phyloP scores from a whole-genome alignment of 805 yeast species.

The Clavispora carvajalis region DNA sequence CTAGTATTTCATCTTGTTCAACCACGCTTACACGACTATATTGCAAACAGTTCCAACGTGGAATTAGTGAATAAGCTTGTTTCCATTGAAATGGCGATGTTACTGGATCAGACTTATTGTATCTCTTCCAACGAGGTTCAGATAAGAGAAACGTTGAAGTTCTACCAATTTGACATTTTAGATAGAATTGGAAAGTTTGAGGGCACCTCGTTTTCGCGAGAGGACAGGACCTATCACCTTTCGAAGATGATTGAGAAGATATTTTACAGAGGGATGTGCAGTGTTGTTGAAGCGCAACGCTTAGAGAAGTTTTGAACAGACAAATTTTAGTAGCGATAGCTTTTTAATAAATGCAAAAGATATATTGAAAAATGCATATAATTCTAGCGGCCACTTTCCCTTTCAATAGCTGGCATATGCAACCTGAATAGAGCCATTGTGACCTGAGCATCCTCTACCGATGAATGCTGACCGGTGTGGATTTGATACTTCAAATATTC shows the following conservation, averaged over 20 bases:
- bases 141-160: not conserved
- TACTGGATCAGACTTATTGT: not conserved
- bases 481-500: conserved; percentile 56
- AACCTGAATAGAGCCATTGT: conserved; percentile 75
- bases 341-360: not conserved
- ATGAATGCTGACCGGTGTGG: conserved; percentile 74
- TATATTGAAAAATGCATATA: not conserved
- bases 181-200: not conserved
- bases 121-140: not conserved
- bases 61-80: not conserved
- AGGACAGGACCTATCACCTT: not conserved
- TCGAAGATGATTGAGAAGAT: conserved; percentile 19
- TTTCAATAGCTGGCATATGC: conserved; percentile 59
- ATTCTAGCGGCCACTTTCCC: conserved; percentile 4
- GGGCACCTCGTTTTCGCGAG: not conserved
- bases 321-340: no score
- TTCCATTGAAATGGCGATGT: not conserved
- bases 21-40: not conserved
- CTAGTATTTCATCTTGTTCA: not conserved
- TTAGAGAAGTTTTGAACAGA: conserved; percentile 27
- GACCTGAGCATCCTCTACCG: conserved; percentile 87
- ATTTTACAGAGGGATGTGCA: conserved; percentile 34
- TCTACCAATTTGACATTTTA: not conserved
- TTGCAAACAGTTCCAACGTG: not conserved
- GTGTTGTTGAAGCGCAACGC: conserved; percentile 29